A percentile compares a stretch with the other conserved stretches of the same genome.
These are phyloP conservation scores for Porcisia hertigi DNA, from an alignment of 208 protist species.

Conservation along the genomic window DNA sequence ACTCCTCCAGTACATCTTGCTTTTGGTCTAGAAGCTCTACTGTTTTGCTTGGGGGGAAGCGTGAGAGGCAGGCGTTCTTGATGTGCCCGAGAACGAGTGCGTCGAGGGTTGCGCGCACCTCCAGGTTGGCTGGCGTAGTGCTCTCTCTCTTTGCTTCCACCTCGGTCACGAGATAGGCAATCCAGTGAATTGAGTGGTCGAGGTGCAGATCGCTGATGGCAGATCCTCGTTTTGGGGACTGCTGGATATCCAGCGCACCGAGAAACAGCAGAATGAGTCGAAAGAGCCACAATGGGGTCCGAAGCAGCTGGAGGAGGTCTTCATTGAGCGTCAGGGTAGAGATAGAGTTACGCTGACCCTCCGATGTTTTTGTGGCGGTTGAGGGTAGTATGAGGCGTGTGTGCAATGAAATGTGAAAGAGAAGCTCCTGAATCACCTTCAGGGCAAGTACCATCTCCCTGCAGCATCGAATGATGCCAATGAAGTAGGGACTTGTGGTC, in stretches of 20 bases:
- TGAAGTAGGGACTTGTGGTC: slow-evolving; percentile 22
- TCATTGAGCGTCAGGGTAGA: slow-evolving; percentile 9
- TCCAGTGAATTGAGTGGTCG: slow-evolving; percentile 28
- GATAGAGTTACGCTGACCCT: neutral
- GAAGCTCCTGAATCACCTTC: slow-evolving; percentile 14
- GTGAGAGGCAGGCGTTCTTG: slow-evolving; percentile 21
- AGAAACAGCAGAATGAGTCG: slow-evolving; percentile 26
- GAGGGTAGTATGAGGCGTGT: neutral
- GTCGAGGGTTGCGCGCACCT: slow-evolving; percentile 23
- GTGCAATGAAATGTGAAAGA: slow-evolving; percentile 14
- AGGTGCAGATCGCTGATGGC: slow-evolving; percentile 15
- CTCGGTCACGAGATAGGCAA: slow-evolving; percentile 23
- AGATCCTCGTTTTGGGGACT: neutral
- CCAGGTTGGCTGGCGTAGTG: neutral
- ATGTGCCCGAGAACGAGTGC: slow-evolving; percentile 25
- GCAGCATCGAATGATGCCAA: slow-evolving; percentile 11
- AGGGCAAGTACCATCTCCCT: slow-evolving; percentile 22
- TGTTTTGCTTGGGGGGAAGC: slow-evolving; percentile 23
- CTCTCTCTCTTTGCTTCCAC: slow-evolving; percentile 20
- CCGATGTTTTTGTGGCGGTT: neutral
- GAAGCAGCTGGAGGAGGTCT: slow-evolving; percentile 14
- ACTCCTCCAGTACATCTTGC: neutral
- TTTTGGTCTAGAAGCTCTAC: neutral
- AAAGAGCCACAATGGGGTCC: slow-evolving; percentile 27
- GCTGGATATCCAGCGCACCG: slow-evolving; percentile 27